These are phyloP conservation scores for Hortiboletus campestris DNA, from an alignment of 768 basidiomycete species.

Conservation along the genomic window DNA sequence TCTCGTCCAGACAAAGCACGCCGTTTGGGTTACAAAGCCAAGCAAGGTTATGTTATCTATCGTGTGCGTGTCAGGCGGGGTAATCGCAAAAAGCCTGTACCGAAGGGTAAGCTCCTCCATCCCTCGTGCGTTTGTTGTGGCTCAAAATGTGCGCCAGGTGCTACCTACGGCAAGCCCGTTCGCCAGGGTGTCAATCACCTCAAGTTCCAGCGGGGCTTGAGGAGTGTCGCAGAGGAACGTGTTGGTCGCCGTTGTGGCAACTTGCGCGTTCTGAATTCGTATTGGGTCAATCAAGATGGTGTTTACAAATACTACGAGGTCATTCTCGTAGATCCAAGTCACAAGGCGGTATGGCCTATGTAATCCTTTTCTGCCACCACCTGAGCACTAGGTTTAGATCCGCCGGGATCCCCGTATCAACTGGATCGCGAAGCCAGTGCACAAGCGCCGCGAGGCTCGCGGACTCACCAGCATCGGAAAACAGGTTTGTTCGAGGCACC, in stretches of 20 bases:
- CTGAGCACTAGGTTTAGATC: constrained; percentile 50
- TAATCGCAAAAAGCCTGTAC: constrained; percentile 98
- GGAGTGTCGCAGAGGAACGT: constrained; percentile 95
- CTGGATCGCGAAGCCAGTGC: constrained; percentile 98
- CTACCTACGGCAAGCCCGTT: constrained; percentile 98
- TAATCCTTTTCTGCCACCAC: background rate
- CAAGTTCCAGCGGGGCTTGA: constrained; percentile 93
- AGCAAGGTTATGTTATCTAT: constrained; percentile 99
- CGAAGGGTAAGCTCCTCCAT: constrained; percentile 70
- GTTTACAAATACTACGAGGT: constrained; percentile 99
- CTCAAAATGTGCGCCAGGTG: constrained; percentile 50
- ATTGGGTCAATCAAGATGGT: constrained; percentile 99
- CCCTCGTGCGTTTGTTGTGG: background rate
- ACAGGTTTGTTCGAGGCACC: constrained; percentile 53
- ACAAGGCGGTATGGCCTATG: constrained; percentile 70
- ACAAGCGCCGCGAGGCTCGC: constrained; percentile 97
- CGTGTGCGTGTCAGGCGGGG: constrained; percentile 96
- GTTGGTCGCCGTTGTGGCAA: constrained; percentile 96
- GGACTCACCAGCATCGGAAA: constrained; percentile 97
- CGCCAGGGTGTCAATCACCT: constrained; percentile 99
- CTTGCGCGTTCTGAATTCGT: constrained; percentile 94
- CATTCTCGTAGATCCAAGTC: constrained; percentile 93
- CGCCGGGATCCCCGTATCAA: constrained; percentile 96
- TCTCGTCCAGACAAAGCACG: constrained; percentile 99
- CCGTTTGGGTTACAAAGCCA: constrained; percentile 98